Conservation (phyloP, 177 flowering plant species). For the Vitis hybrid region DNA sequence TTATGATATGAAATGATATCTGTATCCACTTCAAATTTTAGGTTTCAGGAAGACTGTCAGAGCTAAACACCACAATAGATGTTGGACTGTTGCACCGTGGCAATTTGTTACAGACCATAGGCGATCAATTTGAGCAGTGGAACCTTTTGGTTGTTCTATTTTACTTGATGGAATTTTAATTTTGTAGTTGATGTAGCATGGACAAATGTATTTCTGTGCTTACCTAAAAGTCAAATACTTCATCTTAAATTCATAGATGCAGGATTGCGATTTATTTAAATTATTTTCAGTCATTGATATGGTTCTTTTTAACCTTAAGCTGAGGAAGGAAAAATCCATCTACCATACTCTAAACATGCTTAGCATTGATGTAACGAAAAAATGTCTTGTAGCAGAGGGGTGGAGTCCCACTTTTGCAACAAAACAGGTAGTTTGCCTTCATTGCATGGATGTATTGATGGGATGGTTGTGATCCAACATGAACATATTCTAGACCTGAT, state of each 20-base stretch:
- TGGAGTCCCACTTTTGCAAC: slow-evolving; percentile 95
- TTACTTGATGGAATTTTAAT: neutral
- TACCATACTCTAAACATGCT: slow-evolving; percentile 94
- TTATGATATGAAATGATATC: no score
- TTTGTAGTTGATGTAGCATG: slow-evolving; percentile 3
- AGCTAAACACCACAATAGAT: no score
- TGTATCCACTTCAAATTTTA: no score
- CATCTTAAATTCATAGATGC: neutral
- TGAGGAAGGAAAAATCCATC: slow-evolving; percentile 80
- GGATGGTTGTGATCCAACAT: neutral
- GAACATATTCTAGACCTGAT: slow-evolving; percentile 6
- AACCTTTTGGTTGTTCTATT: slow-evolving; percentile 31
- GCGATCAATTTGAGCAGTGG: slow-evolving; percentile 47
- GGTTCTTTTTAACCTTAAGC: slow-evolving; percentile 46
- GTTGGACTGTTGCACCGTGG: no score
- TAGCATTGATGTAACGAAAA: slow-evolving; percentile 94
- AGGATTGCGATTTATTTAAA: neutral
- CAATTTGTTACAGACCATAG: no score
- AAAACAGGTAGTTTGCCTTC: slow-evolving; percentile 52
- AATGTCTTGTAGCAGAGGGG: slow-evolving; percentile 97
- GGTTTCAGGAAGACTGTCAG: no score
- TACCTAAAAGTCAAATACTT: neutral
- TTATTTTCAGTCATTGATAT: slow-evolving; percentile 2
- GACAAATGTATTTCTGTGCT: neutral
- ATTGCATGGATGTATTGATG: neutral